A percentile compares a stretch with the other conserved stretches of the same genome.
Conservation (phyloP, 306 rosid genomes). For the Quercus cerris region DNA sequence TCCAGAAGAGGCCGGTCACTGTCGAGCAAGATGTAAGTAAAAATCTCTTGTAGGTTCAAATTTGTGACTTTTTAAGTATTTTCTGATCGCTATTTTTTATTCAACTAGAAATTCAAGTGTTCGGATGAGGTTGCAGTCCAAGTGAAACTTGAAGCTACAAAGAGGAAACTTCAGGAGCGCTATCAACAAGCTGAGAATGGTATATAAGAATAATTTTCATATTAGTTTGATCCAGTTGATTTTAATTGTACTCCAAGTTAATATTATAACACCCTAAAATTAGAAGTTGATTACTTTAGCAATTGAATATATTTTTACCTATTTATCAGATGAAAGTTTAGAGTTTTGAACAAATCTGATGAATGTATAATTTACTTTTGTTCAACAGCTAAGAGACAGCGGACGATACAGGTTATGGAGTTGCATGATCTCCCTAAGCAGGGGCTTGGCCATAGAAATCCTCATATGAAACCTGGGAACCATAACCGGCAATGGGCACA, state of each 20-base stretch:
- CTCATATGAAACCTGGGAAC: conserved; percentile 56
- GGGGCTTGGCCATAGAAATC: conserved; percentile 45
- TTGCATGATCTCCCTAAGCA: conserved; percentile 87
- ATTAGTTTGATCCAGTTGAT: background rate
- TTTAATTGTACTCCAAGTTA: too few species aligned
- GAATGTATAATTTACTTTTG: conserved; percentile 5
- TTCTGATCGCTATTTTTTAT: conserved; percentile 25
- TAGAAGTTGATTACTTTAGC: background rate
- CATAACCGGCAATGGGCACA: conserved; percentile 55
- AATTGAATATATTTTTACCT: background rate
- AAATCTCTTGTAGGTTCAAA: background rate
- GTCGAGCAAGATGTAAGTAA: conserved; percentile 57
- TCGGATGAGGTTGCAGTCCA: conserved; percentile 62
- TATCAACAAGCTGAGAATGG: conserved; percentile 96
- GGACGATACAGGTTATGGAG: conserved; percentile 94
- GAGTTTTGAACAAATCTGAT: conserved; percentile 11
- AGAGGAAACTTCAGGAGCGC: conserved; percentile 90
- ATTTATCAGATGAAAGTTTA: background rate
- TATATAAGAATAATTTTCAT: conserved; percentile 21
- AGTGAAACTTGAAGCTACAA: conserved; percentile 86
- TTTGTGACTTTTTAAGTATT: conserved; percentile 7
- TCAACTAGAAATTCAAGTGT: conserved; percentile 43
- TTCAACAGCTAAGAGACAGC: conserved; percentile 80
- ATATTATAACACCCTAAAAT: background rate
- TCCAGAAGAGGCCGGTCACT: conserved; percentile 46